Evolutionary conservation across 2,329 filamentous ascomycete genomes (phyloP).

Genomic region (Claviceps maximensis): DNA sequence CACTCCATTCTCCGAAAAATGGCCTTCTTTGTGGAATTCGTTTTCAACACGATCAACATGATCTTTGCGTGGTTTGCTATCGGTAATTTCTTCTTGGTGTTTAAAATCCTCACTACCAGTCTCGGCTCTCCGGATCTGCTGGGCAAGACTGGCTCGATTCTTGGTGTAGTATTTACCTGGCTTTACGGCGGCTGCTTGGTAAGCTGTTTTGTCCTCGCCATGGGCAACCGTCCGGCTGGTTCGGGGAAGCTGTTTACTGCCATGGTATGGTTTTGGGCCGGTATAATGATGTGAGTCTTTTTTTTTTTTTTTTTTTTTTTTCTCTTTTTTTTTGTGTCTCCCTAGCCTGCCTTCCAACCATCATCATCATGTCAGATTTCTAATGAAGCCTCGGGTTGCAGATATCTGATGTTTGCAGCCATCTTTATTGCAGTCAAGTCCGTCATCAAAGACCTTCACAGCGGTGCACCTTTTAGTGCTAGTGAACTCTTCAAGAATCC

Average conservation of each 20-base stretch:
- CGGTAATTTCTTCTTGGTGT: slow-evolving; percentile 97
- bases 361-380: neutral
- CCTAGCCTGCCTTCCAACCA: neutral
- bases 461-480: slow-evolving; percentile 52
- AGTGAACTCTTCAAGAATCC: slow-evolving; percentile 68
- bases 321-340: neutral
- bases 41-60: slow-evolving; percentile 93
- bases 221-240: slow-evolving; percentile 89
- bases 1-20: slow-evolving; percentile 80
- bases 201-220: slow-evolving; percentile 85
- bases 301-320: neutral
- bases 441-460: slow-evolving; percentile 55
- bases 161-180: slow-evolving; percentile 91
- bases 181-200: slow-evolving; percentile 84
- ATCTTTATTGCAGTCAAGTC: slow-evolving; percentile 86
- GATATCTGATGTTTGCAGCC: slow-evolving; percentile 87
- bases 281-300: slow-evolving; percentile 70
- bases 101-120: slow-evolving; percentile 88
- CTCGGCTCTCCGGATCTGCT: slow-evolving; percentile 57
- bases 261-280: slow-evolving; percentile 97
- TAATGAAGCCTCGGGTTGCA: slow-evolving; percentile 17
- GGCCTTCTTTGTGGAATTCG: slow-evolving; percentile 83
- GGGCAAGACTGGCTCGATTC: slow-evolving; percentile 61
- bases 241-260: slow-evolving; percentile 89
- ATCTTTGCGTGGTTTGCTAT: slow-evolving; percentile 98